phyloP scores from a whole-genome alignment of 345 rosid genomes.

The Hibiscus trionum region DNA sequence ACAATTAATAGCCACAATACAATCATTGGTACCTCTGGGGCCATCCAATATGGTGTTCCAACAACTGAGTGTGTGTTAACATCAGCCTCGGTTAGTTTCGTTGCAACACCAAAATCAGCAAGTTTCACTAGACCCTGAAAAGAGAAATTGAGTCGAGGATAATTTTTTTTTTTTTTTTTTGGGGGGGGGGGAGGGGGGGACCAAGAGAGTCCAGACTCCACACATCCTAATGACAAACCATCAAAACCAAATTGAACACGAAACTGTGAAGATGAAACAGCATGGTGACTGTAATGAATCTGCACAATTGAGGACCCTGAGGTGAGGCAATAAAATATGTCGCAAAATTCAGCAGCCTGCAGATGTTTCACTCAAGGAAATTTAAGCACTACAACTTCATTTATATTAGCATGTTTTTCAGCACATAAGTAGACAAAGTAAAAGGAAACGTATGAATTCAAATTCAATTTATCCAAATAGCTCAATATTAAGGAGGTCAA shows the following conservation, averaged over 20 bases:
- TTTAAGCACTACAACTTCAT: background rate
- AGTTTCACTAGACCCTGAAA: slow-evolving; percentile 92
- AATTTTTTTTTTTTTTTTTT: background rate
- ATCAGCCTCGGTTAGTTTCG: slow-evolving; percentile 97
- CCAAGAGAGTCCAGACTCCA: slow-evolving; percentile 3
- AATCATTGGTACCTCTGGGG: slow-evolving; percentile 73
- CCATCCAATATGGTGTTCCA: slow-evolving; percentile 99
- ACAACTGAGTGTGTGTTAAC: slow-evolving; percentile 93
- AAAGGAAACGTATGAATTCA: slow-evolving; percentile 1
- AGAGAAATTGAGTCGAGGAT: slow-evolving; percentile 16
- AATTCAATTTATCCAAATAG: background rate
- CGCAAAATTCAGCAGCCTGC: background rate
- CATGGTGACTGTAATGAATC: slow-evolving; percentile 1
- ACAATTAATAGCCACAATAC: background rate
- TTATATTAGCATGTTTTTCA: background rate
- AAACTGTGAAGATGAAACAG: background rate
- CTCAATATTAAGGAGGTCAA: background rate
- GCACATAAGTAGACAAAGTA: background rate
- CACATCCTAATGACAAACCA: background rate
- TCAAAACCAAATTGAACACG: background rate
- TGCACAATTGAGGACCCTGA: background rate
- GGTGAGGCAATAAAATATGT: background rate
- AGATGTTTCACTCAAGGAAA: background rate
- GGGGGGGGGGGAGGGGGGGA: background rate
- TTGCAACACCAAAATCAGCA: slow-evolving; percentile 99